phyloP scores from a whole-genome alignment of 257 asterid species.

The Rauvolfia tetraphylla region DNA sequence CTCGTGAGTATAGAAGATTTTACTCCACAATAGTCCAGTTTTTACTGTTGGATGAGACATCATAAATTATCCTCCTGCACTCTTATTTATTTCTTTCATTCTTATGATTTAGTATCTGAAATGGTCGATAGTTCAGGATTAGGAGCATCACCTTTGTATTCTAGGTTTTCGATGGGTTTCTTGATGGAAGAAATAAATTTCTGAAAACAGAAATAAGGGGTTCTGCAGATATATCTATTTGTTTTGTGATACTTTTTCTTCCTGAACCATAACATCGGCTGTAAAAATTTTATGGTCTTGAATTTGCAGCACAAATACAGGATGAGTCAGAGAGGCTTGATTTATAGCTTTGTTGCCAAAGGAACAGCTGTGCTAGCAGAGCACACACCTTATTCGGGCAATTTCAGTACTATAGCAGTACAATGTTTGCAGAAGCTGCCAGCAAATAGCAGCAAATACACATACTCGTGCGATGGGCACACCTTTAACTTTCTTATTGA shows the following conservation, averaged over 20 bases:
- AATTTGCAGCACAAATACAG: not conserved
- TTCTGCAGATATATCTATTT: not conserved
- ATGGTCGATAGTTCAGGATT: not conserved
- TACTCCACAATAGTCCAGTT: not conserved
- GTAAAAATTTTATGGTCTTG: not conserved
- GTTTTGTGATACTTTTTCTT: not conserved
- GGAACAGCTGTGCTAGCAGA: slow-evolving; percentile 95
- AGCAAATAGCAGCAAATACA: slow-evolving; percentile 93
- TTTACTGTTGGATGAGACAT: not conserved
- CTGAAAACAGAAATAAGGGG: not conserved
- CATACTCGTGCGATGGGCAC: slow-evolving; percentile 96
- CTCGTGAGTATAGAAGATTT: not conserved
- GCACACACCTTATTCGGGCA: slow-evolving; percentile 96
- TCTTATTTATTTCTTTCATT: not conserved
- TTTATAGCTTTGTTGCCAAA: slow-evolving; percentile 96
- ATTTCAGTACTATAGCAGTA: slow-evolving; percentile 95
- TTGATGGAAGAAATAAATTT: not conserved
- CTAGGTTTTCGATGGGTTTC: not conserved
- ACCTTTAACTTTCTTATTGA: slow-evolving; percentile 92
- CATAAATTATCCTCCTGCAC: not conserved
- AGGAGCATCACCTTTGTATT: not conserved
- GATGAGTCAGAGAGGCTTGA: slow-evolving; percentile 90
- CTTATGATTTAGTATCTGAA: not conserved
- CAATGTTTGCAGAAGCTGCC: slow-evolving; percentile 97
- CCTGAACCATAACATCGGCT: not conserved